Base-by-base conservation (phyloP, 2,329 filamentous ascomycete species). In the Fusarium liriodendri region DNA sequence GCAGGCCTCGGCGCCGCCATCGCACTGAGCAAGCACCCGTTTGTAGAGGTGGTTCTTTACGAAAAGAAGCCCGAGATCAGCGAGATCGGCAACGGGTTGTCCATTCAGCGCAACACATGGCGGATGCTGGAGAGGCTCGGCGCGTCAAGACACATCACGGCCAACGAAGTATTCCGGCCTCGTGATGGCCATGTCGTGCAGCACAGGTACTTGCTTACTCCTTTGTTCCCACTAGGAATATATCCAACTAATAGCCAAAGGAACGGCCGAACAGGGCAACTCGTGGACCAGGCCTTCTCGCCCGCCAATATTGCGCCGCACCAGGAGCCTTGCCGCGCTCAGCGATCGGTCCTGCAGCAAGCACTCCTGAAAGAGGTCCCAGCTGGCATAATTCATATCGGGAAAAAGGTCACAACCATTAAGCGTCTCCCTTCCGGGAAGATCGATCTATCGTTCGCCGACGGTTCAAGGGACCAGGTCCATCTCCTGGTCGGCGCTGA, bases 401-500 rank as follows among this genome's bases (percentile, higher is more conserved):
- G 20, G 11, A 47, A 47, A 25, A 47, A 25, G 20, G 14, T 47
- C 20, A 47, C 20, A 87, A 2, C 3, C 9, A 27, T 32, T 18
- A 9, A 40, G 16, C 33, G 13, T 18, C 50, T 64, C 5, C 7
- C 18, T 4, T 35, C 33, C 8, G 81, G 80, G 1, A 87, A 85
- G 57, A 84, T 86, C 4, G 73, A 78, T 2, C 74, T 89, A 5
- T 35, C 64, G 0, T 89, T 89, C 67, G 79, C 83, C 32, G 87
- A 89, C 70, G 83, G 83, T 4, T 76, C 70, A 7, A 57, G 27
- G 1, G 82, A 80, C 2, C 75, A 80, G 10, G 82, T 82, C 2
- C 85, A 88, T 69, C 73, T 88, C 1, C 82, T 88, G 1, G 82
- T 89, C 2, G 87, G 87, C 0, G 87, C 85, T 4, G 86, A 89